phyloP scores from a whole-genome alignment of 345 rosid species.

The Carallia brachiata region DNA sequence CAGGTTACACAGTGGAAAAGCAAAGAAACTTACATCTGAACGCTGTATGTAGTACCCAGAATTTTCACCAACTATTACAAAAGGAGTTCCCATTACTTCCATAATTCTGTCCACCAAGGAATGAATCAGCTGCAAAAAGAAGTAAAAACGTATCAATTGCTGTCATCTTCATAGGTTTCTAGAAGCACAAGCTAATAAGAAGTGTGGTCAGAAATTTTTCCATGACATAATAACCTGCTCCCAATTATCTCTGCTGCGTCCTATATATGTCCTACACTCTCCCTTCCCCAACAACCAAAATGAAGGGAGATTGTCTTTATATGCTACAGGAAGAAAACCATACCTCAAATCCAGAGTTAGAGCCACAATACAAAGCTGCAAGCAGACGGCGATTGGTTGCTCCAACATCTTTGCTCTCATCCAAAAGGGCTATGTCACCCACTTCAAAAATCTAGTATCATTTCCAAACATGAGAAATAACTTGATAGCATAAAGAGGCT shows the following conservation, averaged over 20 bases:
- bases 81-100: constrained; percentile 76
- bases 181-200: background rate
- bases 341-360: constrained; percentile 98
- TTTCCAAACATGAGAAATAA: constrained; percentile 12
- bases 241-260: too few species aligned
- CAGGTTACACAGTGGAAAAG: background rate
- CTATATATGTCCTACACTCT: too few species aligned
- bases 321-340: too few species aligned
- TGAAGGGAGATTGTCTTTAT: too few species aligned
- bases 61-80: constrained; percentile 47
- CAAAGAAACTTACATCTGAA: constrained; percentile 55
- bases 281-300: too few species aligned
- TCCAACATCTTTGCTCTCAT: constrained; percentile 74
- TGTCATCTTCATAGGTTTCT: background rate
- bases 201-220: too few species aligned
- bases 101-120: constrained; percentile 81
- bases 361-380: constrained; percentile 80
- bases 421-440: constrained; percentile 63
- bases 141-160: background rate
- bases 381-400: constrained; percentile 69
- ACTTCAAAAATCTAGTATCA: constrained; percentile 74
- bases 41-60: constrained; percentile 57
- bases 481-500: too few species aligned
- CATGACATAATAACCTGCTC: too few species aligned
- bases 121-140: constrained; percentile 69